A percentile compares a stretch with the other conserved stretches of the same genome.
Evolutionary conservation across 192 early-diverging fungal species (phyloP).

Genomic region (Backusella psychrophila): DNA sequence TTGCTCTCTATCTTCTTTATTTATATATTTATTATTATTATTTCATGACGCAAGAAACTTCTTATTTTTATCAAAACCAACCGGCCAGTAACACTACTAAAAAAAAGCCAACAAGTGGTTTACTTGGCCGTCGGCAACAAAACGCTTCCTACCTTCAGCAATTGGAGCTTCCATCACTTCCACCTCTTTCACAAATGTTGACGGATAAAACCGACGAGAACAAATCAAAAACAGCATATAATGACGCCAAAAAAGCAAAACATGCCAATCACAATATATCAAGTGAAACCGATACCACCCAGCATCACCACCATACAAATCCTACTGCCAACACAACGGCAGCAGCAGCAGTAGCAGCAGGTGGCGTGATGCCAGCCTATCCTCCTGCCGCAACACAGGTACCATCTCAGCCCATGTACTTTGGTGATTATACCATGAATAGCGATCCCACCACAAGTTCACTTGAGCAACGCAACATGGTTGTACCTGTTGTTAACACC

Average conservation of each 20-base stretch:
- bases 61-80: slow-evolving; percentile 1
- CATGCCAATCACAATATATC: not conserved
- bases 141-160: slow-evolving; percentile 9
- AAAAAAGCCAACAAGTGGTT: not conserved
- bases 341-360: not conserved
- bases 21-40: not conserved
- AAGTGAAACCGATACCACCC: not conserved
- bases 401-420: not conserved
- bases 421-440: not conserved
- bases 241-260: not conserved
- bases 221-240: not conserved
- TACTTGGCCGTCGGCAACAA: slow-evolving; percentile 6
- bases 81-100: not conserved
- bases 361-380: not conserved
- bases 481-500: not conserved
- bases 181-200: slow-evolving; percentile 19
- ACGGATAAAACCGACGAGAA: not conserved
- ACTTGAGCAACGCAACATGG: not conserved
- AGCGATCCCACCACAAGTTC: not conserved
- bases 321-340: not conserved
- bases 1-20: not conserved
- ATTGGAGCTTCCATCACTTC: slow-evolving; percentile 18
- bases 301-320: not conserved
- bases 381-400: not conserved
- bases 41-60: slow-evolving; percentile 7